Percentiles rank a stretch among this genome's conserved stretches.
Evolutionary conservation across 768 basidiomycete species (phyloP).

Genomic region (Tricholoma bakamatsutake): DNA sequence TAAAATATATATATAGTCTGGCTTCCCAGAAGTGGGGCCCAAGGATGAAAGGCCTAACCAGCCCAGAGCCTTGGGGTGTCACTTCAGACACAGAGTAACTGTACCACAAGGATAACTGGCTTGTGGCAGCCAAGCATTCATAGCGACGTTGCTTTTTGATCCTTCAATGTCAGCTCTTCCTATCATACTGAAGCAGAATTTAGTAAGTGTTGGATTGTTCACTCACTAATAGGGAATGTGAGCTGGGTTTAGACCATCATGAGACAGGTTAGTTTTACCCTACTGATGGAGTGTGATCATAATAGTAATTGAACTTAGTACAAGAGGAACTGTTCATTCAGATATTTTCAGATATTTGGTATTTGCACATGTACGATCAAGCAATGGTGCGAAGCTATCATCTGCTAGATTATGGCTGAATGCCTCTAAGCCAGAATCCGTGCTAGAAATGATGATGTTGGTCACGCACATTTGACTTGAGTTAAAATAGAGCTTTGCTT

Average conservation of each 20-base stretch:
- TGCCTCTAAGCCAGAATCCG: conserved; percentile 80
- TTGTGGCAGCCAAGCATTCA: conserved; percentile 81
- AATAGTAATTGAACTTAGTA: conserved; percentile 79
- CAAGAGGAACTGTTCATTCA: conserved; percentile 80
- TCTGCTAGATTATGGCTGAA: conserved; percentile 83
- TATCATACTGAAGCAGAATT: conserved; percentile 30
- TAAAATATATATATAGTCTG: too few relatives aligned
- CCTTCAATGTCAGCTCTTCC: conserved; percentile 13
- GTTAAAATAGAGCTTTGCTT: conserved; percentile 66
- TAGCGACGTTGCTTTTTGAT: conserved; percentile 56
- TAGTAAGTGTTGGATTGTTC: conserved; percentile 3
- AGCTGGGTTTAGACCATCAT: conserved; percentile 81
- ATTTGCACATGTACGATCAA: conserved; percentile 73
- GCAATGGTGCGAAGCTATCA: conserved; percentile 77
- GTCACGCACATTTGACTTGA: conserved; percentile 60
- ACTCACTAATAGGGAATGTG: conserved; percentile 22
- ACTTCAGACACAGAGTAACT: too few relatives aligned
- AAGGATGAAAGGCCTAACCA: too few relatives aligned
- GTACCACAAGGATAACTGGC: conserved; percentile 77
- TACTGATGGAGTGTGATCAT: conserved; percentile 72
- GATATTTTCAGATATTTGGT: conserved; percentile 82
- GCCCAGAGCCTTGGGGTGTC: too few relatives aligned
- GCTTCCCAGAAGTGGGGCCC: too few relatives aligned
- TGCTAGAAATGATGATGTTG: conserved; percentile 70
- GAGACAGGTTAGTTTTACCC: conserved; percentile 86